Conservation (phyloP, 2,329 filamentous ascomycete species). For the Leptographium lundbergii region DNA sequence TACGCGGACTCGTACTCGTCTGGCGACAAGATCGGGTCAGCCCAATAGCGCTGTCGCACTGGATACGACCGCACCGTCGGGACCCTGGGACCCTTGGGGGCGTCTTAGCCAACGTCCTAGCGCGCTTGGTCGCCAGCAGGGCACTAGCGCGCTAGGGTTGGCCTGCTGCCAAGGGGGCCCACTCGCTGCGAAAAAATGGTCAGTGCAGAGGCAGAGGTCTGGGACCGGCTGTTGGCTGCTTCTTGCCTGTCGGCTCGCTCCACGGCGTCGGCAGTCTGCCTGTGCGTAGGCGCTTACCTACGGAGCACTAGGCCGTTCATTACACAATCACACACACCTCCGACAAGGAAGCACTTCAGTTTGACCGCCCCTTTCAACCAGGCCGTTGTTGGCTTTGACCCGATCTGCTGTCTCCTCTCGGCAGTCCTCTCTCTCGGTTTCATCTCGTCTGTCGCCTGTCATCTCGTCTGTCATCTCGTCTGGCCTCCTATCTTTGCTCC, state of each 20-base stretch:
- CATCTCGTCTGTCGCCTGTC: not conserved
- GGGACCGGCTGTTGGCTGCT: too few relatives aligned
- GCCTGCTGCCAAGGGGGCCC: not conserved
- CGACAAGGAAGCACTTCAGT: not conserved
- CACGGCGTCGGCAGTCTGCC: too few relatives aligned
- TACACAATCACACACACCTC: too few relatives aligned
- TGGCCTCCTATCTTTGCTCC: not conserved
- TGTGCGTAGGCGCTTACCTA: too few relatives aligned
- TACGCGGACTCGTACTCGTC: not conserved
- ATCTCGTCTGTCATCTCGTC: not conserved
- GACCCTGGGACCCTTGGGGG: conserved; percentile 1
- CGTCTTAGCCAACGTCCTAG: not conserved
- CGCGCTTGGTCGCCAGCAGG: not conserved
- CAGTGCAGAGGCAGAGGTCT: too few relatives aligned
- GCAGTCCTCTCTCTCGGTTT: not conserved
- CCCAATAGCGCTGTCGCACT: not conserved
- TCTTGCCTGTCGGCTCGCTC: too few relatives aligned
- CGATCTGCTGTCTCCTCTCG: not conserved
- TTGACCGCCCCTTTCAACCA: not conserved
- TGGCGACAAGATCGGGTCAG: not conserved
- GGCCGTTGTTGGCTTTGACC: not conserved
- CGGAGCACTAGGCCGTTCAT: too few relatives aligned
- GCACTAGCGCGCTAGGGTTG: not conserved
- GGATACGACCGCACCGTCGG: conserved; percentile 4
- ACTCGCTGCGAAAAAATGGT: too few relatives aligned